A percentile compares a stretch with the other conserved stretches of the same genome.
These are phyloP conservation scores for Isoetes engelmannii DNA, from an alignment of 83 land plant species.

Conservation along the genomic window DNA sequence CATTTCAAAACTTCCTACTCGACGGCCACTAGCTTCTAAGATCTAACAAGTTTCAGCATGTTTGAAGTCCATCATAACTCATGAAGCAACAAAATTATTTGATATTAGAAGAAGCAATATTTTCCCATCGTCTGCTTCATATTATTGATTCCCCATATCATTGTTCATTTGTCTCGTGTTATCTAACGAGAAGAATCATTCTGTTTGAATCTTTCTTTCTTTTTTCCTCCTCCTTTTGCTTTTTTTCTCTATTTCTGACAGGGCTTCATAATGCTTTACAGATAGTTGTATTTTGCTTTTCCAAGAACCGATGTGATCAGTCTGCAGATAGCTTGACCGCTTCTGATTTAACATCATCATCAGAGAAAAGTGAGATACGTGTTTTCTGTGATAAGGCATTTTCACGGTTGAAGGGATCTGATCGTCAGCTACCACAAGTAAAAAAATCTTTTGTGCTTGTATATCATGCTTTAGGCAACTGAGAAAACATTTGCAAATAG, in stretches of 20 bases:
- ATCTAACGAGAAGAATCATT: too few species aligned
- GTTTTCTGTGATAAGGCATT: conserved; percentile 95
- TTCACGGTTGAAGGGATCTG: conserved; percentile 94
- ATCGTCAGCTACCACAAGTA: conserved; percentile 91
- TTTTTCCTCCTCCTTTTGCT: background rate
- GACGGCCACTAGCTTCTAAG: too few species aligned
- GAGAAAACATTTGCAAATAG: conserved; percentile 21
- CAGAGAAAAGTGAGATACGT: conserved; percentile 86
- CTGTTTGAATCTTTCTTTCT: background rate
- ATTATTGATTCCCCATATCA: too few species aligned
- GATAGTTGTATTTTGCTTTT: conserved; percentile 97
- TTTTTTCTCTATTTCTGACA: background rate
- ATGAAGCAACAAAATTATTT: too few species aligned
- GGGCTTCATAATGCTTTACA: conserved; percentile 16
- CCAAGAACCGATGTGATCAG: conserved; percentile 92
- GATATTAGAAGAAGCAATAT: too few species aligned
- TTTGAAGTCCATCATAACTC: too few species aligned
- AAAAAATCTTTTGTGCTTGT: background rate
- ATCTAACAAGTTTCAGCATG: too few species aligned
- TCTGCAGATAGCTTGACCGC: conserved; percentile 70
- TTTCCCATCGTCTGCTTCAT: too few species aligned
- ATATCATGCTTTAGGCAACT: too few species aligned
- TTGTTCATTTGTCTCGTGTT: too few species aligned
- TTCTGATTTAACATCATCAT: conserved; percentile 62
- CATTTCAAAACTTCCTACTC: too few species aligned